Percentiles rank a stretch among this genome's conserved stretches.
Evolutionary conservation across 2,329 filamentous ascomycete species (phyloP).

Genomic region (Pyrenophora teres): DNA sequence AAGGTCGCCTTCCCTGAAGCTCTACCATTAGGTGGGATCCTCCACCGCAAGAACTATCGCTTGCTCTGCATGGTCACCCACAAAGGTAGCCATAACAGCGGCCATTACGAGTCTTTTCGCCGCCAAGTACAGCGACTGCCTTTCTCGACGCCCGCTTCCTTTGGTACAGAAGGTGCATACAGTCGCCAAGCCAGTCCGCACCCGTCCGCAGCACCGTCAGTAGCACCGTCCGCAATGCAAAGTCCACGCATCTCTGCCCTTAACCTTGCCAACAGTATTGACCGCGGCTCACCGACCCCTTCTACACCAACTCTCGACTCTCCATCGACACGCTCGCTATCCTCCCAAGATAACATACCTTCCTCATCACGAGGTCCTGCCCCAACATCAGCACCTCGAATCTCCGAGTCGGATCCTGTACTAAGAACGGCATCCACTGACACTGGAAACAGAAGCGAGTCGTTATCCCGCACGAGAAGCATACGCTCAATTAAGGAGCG

Average conservation of each 20-base stretch:
- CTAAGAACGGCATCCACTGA: constrained; percentile 22
- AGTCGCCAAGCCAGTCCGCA: constrained; percentile 61
- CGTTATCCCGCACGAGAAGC: constrained; percentile 32
- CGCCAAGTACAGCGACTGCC: constrained; percentile 80
- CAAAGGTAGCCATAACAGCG: constrained; percentile 92
- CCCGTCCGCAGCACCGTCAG: constrained; percentile 49
- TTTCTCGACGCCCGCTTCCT: constrained; percentile 80
- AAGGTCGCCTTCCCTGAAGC: constrained; percentile 91
- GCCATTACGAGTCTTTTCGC: constrained; percentile 95
- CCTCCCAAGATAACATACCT: constrained; percentile 40
- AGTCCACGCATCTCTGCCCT: constrained; percentile 53
- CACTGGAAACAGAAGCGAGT: constrained; percentile 18
- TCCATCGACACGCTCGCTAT: constrained; percentile 40
- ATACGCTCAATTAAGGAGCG: constrained; percentile 42
- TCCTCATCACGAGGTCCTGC: constrained; percentile 27
- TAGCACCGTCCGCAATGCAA: constrained; percentile 48
- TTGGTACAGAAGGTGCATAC: constrained; percentile 75
- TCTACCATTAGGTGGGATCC: constrained; percentile 78
- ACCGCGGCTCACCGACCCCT: constrained; percentile 31
- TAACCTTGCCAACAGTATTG: constrained; percentile 33
- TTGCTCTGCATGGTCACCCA: constrained; percentile 88
- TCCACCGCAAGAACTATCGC: constrained; percentile 79
- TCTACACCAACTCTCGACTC: constrained; percentile 35
- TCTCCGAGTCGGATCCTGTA: constrained; percentile 29
- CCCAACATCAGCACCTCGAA: constrained; percentile 40